Conservation (phyloP, 768 basidiomycete genomes). For the Lactarius deliciosus region DNA sequence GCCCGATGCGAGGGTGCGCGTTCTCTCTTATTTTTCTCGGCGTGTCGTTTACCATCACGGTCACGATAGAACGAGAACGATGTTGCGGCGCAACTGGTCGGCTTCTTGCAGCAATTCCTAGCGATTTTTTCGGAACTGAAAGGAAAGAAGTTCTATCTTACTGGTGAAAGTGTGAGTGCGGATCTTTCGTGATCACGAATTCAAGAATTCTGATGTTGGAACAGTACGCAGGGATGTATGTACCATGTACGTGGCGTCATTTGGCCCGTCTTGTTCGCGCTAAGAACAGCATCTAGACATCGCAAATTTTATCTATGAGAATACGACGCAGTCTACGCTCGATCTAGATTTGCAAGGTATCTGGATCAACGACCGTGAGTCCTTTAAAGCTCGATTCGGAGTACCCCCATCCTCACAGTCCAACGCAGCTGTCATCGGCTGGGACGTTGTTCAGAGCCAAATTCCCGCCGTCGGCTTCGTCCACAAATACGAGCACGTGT, state of each 20-base stretch:
- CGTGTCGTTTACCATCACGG: background rate
- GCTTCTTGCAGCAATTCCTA: conserved; percentile 75
- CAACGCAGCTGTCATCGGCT: conserved; percentile 55
- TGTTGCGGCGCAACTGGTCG: conserved; percentile 53
- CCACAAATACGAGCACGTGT: conserved; percentile 67
- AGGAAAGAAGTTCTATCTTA: conserved; percentile 66
- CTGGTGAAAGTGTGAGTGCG: conserved; percentile 69
- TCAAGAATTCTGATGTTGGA: background rate
- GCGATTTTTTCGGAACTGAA: conserved; percentile 73
- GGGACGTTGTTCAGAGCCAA: conserved; percentile 63
- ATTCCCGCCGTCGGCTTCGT: conserved; percentile 76
- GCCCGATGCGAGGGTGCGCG: conserved; percentile 50
- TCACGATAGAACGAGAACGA: conserved; percentile 48
- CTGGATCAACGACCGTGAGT: conserved; percentile 72
- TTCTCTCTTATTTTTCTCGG: background rate
- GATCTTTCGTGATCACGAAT: background rate
- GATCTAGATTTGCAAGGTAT: conserved; percentile 65
- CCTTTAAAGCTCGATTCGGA: background rate
- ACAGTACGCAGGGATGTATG: conserved; percentile 74
- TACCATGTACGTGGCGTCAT: conserved; percentile 49
- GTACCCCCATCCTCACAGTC: background rate
- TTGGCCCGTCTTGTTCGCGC: conserved; percentile 22
- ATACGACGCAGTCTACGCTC: conserved; percentile 45
- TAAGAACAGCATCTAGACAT: conserved; percentile 48
- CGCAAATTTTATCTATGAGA: conserved; percentile 68